Percentiles rank a stretch among this genome's conserved stretches.
These are phyloP conservation scores for Paratrypanosoma confusum DNA, from an alignment of 208 protist genomes.

Conservation along the genomic window DNA sequence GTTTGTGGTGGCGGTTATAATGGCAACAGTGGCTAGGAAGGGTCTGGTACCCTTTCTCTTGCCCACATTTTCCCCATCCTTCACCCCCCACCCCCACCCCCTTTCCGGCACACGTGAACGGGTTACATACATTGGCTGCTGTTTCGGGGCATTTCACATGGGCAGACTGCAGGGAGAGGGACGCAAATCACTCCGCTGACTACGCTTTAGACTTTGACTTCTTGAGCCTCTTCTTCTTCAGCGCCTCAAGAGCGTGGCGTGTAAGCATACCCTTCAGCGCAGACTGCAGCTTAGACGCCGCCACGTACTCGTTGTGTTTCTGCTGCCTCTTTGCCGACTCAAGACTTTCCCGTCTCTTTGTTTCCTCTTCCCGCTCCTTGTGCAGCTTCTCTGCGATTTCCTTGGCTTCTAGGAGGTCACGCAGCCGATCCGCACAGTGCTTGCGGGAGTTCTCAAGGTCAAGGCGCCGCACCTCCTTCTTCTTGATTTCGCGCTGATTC, in stretches of 20 bases:
- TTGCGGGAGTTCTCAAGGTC: constrained; percentile 74
- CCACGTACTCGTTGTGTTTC: constrained; percentile 40
- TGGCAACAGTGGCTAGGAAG: no score
- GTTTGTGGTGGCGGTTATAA: no score
- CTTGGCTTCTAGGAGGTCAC: constrained; percentile 40
- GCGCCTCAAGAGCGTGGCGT: constrained; percentile 42
- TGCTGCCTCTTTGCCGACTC: constrained; percentile 23
- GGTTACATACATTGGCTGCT: no score
- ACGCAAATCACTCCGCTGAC: no score
- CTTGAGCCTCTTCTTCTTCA: constrained; percentile 70
- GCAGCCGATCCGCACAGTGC: constrained; percentile 56
- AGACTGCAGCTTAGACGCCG: constrained; percentile 68
- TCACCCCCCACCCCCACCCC: no score
- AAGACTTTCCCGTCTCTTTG: constrained; percentile 14
- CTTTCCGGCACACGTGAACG: no score
- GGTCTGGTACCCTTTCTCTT: no score
- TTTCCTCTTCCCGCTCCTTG: constrained; percentile 28
- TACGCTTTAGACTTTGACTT: no score
- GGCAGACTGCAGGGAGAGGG: no score
- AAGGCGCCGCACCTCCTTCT: constrained; percentile 62
- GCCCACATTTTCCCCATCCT: no score
- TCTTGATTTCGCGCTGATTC: constrained; percentile 64
- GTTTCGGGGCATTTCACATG: no score
- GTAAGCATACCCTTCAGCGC: constrained; percentile 75
- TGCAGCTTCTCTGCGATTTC: constrained; percentile 37